A percentile compares a stretch with the other conserved stretches of the same genome.
These are phyloP conservation scores for Stachybotrys chartarum DNA, from an alignment of 2,329 filamentous ascomycete species.

Conservation along the genomic window DNA sequence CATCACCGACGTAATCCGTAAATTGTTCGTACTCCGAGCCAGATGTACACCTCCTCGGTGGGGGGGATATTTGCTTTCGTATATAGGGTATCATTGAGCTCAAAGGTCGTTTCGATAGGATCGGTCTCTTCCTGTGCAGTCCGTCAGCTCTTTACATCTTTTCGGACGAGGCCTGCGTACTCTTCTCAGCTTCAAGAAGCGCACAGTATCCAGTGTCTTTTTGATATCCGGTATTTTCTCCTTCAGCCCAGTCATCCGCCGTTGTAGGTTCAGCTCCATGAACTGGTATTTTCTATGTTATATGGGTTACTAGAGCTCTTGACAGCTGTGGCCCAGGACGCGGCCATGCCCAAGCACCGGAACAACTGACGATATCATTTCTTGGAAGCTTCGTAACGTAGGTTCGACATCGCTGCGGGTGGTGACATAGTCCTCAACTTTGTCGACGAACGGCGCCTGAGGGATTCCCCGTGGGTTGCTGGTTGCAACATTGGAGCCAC, in stretches of 20 bases:
- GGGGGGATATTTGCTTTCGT: conserved; percentile 77
- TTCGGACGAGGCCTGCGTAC: conserved; percentile 30
- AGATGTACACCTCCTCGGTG: conserved; percentile 89
- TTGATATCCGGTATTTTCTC: conserved; percentile 97
- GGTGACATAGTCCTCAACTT: conserved; percentile 80
- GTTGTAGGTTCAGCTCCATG: conserved; percentile 92
- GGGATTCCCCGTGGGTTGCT: conserved; percentile 82
- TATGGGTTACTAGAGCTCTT: not conserved
- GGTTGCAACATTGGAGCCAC: conserved; percentile 40
- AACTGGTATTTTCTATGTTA: conserved; percentile 89
- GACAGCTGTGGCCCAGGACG: not conserved
- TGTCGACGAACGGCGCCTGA: conserved; percentile 77
- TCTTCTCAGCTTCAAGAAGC: conserved; percentile 72
- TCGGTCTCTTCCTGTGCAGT: conserved; percentile 44
- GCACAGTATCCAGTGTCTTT: conserved; percentile 89
- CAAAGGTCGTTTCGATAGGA: conserved; percentile 85
- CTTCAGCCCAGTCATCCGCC: conserved; percentile 70
- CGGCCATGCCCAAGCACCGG: conserved; percentile 2
- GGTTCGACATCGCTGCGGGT: conserved; percentile 72
- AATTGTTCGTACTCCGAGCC: conserved; percentile 66
- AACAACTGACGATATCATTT: conserved; percentile 77
- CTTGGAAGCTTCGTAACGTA: conserved; percentile 77
- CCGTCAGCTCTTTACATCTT: conserved; percentile 9
- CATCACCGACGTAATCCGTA: not conserved
- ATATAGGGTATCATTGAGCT: conserved; percentile 93